Conservation (phyloP, 768 basidiomycete genomes). For the Russula brevipes region DNA sequence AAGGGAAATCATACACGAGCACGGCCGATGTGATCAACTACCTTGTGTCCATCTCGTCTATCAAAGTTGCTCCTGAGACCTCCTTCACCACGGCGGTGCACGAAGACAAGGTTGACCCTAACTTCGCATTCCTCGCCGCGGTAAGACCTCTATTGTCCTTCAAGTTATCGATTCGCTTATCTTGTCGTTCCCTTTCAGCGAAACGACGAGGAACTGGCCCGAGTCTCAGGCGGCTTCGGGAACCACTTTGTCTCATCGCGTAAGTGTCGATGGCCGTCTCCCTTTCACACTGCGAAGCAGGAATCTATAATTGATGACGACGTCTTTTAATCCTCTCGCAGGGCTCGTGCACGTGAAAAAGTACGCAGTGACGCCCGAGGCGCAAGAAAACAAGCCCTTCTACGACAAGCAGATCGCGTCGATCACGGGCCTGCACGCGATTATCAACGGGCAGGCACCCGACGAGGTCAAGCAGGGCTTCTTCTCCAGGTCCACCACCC, state of each 20-base stretch:
- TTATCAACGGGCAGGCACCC: constrained; percentile 39
- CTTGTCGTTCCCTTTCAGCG: constrained; percentile 32
- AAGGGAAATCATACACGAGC: constrained; percentile 32
- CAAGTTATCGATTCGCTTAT: neutral
- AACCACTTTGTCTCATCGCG: constrained; percentile 37
- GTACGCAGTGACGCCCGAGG: constrained; percentile 34
- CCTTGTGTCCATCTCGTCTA: constrained; percentile 39
- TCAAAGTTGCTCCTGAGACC: constrained; percentile 34
- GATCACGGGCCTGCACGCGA: constrained; percentile 39
- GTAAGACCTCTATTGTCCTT: constrained; percentile 29
- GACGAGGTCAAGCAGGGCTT: constrained; percentile 36
- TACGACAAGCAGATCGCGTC: constrained; percentile 39
- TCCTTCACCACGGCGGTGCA: constrained; percentile 40
- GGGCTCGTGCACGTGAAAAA: constrained; percentile 43
- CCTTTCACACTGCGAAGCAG: neutral
- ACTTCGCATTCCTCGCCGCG: constrained; percentile 42
- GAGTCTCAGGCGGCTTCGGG: constrained; percentile 34
- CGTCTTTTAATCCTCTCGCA: constrained; percentile 21
- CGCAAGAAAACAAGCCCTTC: constrained; percentile 38
- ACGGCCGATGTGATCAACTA: constrained; percentile 40
- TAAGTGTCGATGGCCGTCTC: constrained; percentile 29
- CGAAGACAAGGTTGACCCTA: constrained; percentile 45
- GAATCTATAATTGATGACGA: neutral
- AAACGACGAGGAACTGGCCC: constrained; percentile 43
- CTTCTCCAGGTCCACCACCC: constrained; percentile 36